Conservation (phyloP, 176 grass and related monocot species). For the Areca catechu region DNA sequence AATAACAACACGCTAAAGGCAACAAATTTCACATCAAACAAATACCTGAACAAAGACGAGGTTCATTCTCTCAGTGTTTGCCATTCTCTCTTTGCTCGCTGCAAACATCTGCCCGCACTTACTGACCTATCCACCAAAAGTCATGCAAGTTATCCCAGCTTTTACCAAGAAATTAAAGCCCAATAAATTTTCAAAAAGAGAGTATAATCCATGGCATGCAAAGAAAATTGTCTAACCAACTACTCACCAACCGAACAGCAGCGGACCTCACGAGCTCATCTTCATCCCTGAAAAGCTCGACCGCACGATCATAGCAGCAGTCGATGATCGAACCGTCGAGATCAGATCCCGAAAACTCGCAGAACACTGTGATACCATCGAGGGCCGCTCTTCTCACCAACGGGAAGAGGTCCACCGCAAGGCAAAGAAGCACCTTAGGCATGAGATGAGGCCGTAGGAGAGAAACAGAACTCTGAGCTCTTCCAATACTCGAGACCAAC, state of each 20-base stretch:
- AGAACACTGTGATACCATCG: slow-evolving; percentile 35
- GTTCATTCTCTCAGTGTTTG: slow-evolving; percentile 31
- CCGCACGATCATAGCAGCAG: slow-evolving; percentile 33
- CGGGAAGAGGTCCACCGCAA: slow-evolving; percentile 58
- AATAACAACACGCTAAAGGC: too few species aligned
- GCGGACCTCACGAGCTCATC: slow-evolving; percentile 48
- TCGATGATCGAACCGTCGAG: slow-evolving; percentile 17
- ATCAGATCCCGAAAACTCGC: slow-evolving; percentile 29
- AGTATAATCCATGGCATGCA: background rate
- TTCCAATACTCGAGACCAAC: slow-evolving; percentile 9
- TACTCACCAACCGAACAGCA: slow-evolving; percentile 57
- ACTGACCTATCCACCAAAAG: slow-evolving; percentile 32
- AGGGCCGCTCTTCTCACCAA: slow-evolving; percentile 37
- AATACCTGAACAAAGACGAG: slow-evolving; percentile 60
- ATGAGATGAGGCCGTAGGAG: slow-evolving; percentile 1
- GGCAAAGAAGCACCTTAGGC: slow-evolving; percentile 35
- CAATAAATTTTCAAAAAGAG: too few species aligned
- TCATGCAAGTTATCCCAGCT: background rate
- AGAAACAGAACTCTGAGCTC: background rate
- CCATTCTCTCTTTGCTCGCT: slow-evolving; percentile 18
- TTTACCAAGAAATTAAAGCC: too few species aligned
- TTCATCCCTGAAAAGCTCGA: slow-evolving; percentile 43
- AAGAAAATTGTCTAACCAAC: background rate
- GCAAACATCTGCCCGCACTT: slow-evolving; percentile 43
- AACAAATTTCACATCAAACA: too few species aligned